Evolutionary conservation across 2,329 filamentous ascomycete genomes (phyloP).

Genomic region (Colletotrichum nymphaeae): DNA sequence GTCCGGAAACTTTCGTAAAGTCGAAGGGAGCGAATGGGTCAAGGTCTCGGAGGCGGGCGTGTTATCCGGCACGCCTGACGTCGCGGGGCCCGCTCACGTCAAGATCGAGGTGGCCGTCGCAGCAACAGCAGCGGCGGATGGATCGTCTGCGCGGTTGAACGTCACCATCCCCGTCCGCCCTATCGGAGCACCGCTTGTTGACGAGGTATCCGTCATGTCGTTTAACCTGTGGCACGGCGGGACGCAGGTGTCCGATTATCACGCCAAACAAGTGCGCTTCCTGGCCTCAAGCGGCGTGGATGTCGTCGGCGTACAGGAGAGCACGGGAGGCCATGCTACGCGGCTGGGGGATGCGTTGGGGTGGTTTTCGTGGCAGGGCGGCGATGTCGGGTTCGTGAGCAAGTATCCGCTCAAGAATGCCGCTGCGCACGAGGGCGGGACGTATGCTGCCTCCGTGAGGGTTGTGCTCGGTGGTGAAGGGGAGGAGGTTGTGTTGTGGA

Average conservation of each 20-base stretch:
- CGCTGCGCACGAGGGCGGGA: conserved; percentile 38
- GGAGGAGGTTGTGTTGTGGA: conserved; percentile 49
- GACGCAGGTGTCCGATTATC: conserved; percentile 47
- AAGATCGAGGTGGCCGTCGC: conserved; percentile 41
- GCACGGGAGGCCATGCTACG: conserved; percentile 42
- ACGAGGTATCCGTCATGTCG: conserved; percentile 48
- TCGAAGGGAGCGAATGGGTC: conserved; percentile 46
- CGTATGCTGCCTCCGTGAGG: conserved; percentile 45
- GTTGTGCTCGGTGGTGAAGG: conserved; percentile 48
- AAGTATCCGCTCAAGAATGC: conserved; percentile 51
- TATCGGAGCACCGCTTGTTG: conserved; percentile 43
- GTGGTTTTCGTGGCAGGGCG: conserved; percentile 50
- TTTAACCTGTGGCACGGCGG: conserved; percentile 56
- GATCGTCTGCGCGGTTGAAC: conserved; percentile 40
- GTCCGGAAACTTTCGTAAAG: conserved; percentile 43
- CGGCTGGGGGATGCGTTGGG: conserved; percentile 52
- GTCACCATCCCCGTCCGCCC: conserved; percentile 48
- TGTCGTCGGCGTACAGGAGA: conserved; percentile 52
- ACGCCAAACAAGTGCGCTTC: conserved; percentile 52
- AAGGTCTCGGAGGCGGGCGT: conserved; percentile 45
- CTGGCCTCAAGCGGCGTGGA: conserved; percentile 46
- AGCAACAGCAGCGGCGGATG: conserved; percentile 32
- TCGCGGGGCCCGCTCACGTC: conserved; percentile 37
- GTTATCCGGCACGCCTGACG: conserved; percentile 49
- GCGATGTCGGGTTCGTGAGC: conserved; percentile 47